These are phyloP conservation scores for Rhizoclosmatium sp. DNA, from an alignment of 192 early-diverging fungal species.

Conservation along the genomic window DNA sequence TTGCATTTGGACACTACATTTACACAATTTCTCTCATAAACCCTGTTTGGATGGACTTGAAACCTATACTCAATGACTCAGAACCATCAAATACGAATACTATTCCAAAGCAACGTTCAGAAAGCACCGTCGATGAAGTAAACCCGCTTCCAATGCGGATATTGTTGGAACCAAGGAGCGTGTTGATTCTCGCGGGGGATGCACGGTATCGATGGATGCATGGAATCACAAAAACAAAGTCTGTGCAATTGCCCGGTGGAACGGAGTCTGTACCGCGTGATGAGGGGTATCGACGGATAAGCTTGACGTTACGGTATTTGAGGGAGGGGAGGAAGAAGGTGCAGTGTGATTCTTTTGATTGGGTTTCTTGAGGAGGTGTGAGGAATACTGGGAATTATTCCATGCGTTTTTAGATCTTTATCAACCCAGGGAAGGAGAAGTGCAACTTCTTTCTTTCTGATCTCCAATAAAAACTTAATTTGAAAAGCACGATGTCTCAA, in stretches of 20 bases:
- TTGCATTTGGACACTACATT: slow-evolving; percentile 46
- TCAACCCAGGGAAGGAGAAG: too few species aligned
- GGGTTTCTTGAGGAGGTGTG: slow-evolving; percentile 13
- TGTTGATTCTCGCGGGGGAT: slow-evolving; percentile 36
- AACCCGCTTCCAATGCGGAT: slow-evolving; percentile 17
- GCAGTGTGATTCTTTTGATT: slow-evolving; percentile 8
- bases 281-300: slow-evolving; percentile 29
- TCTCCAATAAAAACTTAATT: too few species aligned
- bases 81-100: neutral
- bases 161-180: slow-evolving; percentile 39
- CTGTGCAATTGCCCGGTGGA: slow-evolving; percentile 36
- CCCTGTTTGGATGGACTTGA: slow-evolving; percentile 47
- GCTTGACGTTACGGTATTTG: slow-evolving; percentile 40
- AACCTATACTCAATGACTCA: slow-evolving; percentile 11
- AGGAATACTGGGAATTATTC: too few species aligned
- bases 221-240: slow-evolving; percentile 42
- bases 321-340: slow-evolving; percentile 36
- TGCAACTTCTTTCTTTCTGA: too few species aligned
- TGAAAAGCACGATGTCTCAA: too few species aligned
- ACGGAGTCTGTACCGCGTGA: slow-evolving; percentile 19
- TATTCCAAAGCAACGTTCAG: neutral
- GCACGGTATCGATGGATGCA: slow-evolving; percentile 38
- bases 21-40: slow-evolving; percentile 38
- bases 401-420: too few species aligned
- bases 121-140: neutral